Evolutionary conservation across 164 flowering plant species (phyloP).

Genomic region (Paratinospora sagittata): DNA sequence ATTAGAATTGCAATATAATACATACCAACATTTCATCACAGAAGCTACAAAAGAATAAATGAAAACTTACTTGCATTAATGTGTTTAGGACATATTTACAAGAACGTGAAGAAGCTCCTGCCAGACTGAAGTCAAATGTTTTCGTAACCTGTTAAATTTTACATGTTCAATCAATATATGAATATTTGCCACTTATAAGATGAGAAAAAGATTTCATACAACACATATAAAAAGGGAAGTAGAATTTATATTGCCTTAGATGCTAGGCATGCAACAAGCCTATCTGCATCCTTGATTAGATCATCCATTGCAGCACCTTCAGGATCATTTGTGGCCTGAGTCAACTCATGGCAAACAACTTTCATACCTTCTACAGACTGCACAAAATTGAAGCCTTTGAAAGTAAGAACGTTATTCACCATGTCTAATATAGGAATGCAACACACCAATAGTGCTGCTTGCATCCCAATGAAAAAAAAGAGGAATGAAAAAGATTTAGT

Average conservation of each 20-base stretch:
- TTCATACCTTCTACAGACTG: slow-evolving; percentile 99
- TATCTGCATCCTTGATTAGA: slow-evolving; percentile 79
- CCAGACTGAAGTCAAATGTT: slow-evolving; percentile 86
- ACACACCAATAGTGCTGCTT: neutral
- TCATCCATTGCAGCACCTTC: slow-evolving; percentile 80
- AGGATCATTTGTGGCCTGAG: slow-evolving; percentile 74
- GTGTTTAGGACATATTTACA: slow-evolving; percentile 98
- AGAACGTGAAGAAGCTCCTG: slow-evolving; percentile 94
- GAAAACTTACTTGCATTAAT: slow-evolving; percentile 74
- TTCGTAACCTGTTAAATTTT: slow-evolving; percentile 57
- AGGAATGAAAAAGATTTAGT: too few relatives aligned
- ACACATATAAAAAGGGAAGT: neutral
- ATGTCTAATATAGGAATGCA: neutral
- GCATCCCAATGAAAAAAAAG: neutral
- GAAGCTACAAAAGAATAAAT: slow-evolving; percentile 3
- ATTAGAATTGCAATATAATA: neutral
- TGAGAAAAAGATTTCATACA: neutral
- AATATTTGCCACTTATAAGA: neutral
- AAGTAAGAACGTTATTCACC: too few relatives aligned
- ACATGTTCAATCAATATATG: neutral
- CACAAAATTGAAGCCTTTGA: slow-evolving; percentile 6
- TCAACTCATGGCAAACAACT: slow-evolving; percentile 91
- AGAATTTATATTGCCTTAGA: slow-evolving; percentile 50
- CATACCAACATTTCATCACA: neutral
- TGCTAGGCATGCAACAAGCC: slow-evolving; percentile 87